phyloP scores from a whole-genome alignment of 331 rosid species.

The Erythrophleum ivorense region DNA sequence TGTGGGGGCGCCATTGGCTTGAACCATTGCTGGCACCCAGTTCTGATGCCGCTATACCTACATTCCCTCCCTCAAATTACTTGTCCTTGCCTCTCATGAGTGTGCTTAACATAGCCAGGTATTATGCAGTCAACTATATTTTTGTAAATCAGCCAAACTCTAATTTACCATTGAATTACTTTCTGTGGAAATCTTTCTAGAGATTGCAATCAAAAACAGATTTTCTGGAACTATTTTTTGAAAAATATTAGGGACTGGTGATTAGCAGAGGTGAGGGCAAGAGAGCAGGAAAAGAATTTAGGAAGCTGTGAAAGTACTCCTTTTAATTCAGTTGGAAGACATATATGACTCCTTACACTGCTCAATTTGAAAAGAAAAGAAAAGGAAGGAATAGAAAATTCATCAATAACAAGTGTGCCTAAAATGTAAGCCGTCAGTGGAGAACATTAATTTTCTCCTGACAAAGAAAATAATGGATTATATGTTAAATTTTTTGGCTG shows the following conservation, averaged over 20 bases:
- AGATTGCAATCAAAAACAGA: conserved; percentile 9
- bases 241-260: neutral
- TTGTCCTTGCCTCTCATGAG: conserved; percentile 94
- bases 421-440: neutral
- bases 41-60: conserved; percentile 63
- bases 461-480: conserved; percentile 17
- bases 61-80: conserved; percentile 71
- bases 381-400: no score
- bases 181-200: conserved; percentile 16
- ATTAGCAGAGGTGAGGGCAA: neutral
- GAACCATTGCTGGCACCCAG: conserved; percentile 84
- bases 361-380: neutral
- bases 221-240: neutral
- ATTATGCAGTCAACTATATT: conserved; percentile 42
- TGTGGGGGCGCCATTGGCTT: conserved; percentile 98
- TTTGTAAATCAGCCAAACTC: neutral
- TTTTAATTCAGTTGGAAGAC: neutral
- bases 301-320: neutral
- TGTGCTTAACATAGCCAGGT: conserved; percentile 91
- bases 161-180: neutral
- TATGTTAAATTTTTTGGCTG: neutral
- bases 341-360: neutral
- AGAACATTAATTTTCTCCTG: conserved; percentile 4
- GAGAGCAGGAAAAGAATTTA: neutral
- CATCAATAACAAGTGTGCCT: neutral